Conservation (phyloP, 129 eudicot genomes). For the Chrysanthemum makinoi region DNA sequence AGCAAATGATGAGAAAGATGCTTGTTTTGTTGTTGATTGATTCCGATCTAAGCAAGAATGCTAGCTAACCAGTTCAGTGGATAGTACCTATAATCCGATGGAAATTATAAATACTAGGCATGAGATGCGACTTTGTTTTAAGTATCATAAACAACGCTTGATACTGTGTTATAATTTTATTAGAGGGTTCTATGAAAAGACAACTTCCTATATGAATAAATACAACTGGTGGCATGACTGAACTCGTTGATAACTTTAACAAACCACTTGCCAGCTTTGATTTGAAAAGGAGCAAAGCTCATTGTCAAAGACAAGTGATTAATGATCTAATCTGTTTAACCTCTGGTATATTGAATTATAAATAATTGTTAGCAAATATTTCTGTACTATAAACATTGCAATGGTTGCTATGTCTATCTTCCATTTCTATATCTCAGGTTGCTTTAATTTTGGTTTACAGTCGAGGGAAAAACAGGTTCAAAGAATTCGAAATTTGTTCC, state of each 20-base stretch:
- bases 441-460: slow-evolving; percentile 42
- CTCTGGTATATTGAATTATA: no score
- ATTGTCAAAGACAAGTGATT: no score
- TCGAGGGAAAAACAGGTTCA: slow-evolving; percentile 75
- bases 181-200: neutral
- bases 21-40: neutral
- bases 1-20: neutral
- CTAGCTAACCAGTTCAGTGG: neutral
- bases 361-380: neutral
- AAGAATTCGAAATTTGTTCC: slow-evolving; percentile 66
- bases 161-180: neutral
- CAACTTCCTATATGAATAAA: no score
- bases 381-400: slow-evolving; percentile 7
- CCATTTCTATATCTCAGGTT: slow-evolving; percentile 27
- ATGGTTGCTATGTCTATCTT: slow-evolving; percentile 20
- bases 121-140: neutral
- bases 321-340: no score
- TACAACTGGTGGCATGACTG: no score
- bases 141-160: neutral
- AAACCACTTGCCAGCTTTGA: neutral
- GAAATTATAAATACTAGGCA: neutral
- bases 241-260: no score
- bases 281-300: neutral
- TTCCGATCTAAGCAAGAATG: neutral
- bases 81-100: neutral